Evolutionary conservation across 23 red algal species (phyloP).

Genomic region (Gracilaria domingensis): DNA sequence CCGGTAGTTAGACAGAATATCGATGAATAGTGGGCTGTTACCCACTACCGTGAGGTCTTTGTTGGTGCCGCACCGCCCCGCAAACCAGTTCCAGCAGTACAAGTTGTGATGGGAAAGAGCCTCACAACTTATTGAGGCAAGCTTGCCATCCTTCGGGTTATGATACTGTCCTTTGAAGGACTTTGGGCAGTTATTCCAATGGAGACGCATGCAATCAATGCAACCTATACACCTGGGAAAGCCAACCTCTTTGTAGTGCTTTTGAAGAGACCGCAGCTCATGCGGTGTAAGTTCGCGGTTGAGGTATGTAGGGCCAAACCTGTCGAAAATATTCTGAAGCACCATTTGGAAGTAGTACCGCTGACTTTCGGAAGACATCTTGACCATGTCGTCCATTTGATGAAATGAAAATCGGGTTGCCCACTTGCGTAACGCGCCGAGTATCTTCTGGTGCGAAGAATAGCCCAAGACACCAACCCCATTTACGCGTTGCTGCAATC

Average conservation of each 20-base stretch:
- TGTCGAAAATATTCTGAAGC: too few species aligned
- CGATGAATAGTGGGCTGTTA: slow-evolving; percentile 47
- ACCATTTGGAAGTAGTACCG: too few species aligned
- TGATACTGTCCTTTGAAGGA: too few species aligned
- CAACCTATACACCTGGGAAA: slow-evolving; percentile 58
- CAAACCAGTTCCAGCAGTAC: slow-evolving; percentile 56
- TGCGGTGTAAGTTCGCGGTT: not conserved
- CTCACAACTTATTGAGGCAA: too few species aligned
- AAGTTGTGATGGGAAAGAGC: slow-evolving; percentile 3
- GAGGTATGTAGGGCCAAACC: slow-evolving; percentile 12
- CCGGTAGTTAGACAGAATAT: slow-evolving; percentile 1
- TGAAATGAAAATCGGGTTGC: slow-evolving; percentile 18
- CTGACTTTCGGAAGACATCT: slow-evolving; percentile 14
- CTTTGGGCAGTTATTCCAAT: too few species aligned
- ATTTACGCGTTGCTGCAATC: slow-evolving; percentile 20
- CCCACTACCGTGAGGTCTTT: slow-evolving; percentile 48
- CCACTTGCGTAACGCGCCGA: not conserved
- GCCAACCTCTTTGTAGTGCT: not conserved
- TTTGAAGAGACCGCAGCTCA: slow-evolving; percentile 9
- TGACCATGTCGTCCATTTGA: slow-evolving; percentile 49
- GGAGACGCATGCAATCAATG: slow-evolving; percentile 13
- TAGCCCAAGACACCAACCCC: not conserved
- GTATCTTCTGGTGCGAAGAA: slow-evolving; percentile 11
- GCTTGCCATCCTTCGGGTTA: too few species aligned
- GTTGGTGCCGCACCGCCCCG: slow-evolving; percentile 37